Base-by-base conservation (phyloP, 2,329 filamentous ascomycete species). In the Colletotrichum sp. region DNA sequence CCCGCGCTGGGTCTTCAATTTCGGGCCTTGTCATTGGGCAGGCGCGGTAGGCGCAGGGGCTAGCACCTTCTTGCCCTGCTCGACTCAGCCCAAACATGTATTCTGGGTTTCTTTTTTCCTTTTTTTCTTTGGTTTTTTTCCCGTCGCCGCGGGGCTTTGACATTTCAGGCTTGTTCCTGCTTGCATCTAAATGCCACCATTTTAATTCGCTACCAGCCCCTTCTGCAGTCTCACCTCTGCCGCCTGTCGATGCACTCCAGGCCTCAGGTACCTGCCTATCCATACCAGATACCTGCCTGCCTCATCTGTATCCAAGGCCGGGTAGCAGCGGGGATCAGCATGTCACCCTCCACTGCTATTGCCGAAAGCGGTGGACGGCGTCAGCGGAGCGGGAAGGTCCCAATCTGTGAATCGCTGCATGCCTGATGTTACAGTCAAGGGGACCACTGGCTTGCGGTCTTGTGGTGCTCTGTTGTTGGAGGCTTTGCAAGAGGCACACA, bases 31-130 rank as follows among this genome's bases (percentile, higher is more conserved):
- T 60, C 13, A 77, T 77, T 77, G 76, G 76, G 74, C 49, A 77
- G 76, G 76, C 76, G 69, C 69, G 76, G 74, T 57, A 77, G 76
- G 76, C 76, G 69, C 69, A 67, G 66, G 65, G 69, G 69, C 64
- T 76, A 59, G 28, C 18, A 28, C 55, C 21, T 21, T 52, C 55
- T 77, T 68, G 66, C 74, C 76, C 26, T 74, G 73, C 68, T 52
- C 63, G 15, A 68, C 49, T 77, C 75, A 77, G 75, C 75, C 72
- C 75, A 60, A 74, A 28, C 39, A 49, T 49, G 18, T 36, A 60
- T 59, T 57, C 70, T 72, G 39, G 69, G 30, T 21, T 63, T 28
- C 16, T 28, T 32, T 30, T 30, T 32, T 3, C 30, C 7, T 60
- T 32, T 60, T 30, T n/a, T 12, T 5, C 28, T 32, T 28, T n/a